Percentiles rank a stretch among this genome's conserved stretches.
These are phyloP conservation scores for Diaporthe sp. DNA, from an alignment of 2,329 filamentous ascomycete species.

Conservation along the genomic window DNA sequence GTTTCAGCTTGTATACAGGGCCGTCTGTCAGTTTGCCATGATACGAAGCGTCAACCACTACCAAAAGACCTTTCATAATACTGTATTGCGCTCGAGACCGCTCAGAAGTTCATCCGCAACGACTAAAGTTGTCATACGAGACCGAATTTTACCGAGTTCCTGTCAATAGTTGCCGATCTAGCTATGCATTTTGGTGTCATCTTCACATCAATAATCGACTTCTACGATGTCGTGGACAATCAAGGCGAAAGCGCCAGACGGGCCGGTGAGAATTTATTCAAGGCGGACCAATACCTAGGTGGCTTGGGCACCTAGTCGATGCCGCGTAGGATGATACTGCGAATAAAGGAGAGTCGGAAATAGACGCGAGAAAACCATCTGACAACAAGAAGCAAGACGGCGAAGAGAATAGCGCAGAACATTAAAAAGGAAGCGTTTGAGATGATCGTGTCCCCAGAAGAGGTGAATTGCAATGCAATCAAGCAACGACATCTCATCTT, in stretches of 20 bases:
- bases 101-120: background rate
- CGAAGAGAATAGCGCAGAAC: background rate
- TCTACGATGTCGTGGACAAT: background rate
- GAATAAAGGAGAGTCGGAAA: background rate
- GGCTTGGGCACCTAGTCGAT: too few relatives aligned
- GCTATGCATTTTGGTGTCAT: background rate
- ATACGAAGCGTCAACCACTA: background rate
- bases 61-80: background rate
- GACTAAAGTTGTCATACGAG: background rate
- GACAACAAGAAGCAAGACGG: background rate
- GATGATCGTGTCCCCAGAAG: too few relatives aligned
- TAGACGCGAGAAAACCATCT: background rate
- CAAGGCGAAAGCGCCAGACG: background rate
- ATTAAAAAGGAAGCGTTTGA: background rate
- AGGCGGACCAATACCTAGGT: too few relatives aligned
- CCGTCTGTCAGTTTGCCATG: background rate
- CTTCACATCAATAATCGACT: background rate
- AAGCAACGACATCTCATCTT: background rate
- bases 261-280: too few relatives aligned
- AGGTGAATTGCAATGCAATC: background rate
- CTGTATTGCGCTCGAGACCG: background rate
- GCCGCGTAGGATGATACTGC: too few relatives aligned
- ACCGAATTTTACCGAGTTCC: background rate
- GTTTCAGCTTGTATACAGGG: too few relatives aligned
- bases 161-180: background rate